These are phyloP conservation scores for Microdochium trichocladiopsis DNA, from an alignment of 2,329 filamentous ascomycete species.

Conservation along the genomic window DNA sequence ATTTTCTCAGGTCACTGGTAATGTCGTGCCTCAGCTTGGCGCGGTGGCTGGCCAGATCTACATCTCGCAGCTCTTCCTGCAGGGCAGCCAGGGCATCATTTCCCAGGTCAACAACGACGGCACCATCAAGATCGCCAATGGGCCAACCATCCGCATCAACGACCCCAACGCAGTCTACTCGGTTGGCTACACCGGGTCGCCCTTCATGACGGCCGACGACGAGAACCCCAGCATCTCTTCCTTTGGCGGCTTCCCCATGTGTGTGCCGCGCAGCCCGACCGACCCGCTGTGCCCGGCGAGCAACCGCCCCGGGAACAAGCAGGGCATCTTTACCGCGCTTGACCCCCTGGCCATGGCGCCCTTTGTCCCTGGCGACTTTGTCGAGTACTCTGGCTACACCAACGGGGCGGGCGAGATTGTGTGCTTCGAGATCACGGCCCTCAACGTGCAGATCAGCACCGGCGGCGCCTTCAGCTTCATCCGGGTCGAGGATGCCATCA, in stretches of 20 bases:
- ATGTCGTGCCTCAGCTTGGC: conserved; percentile 22
- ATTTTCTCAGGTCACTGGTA: conserved; percentile 24
- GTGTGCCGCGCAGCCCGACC: conserved; percentile 31
- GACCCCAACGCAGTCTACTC: conserved; percentile 34
- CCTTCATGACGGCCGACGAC: conserved; percentile 36
- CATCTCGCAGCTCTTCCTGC: conserved; percentile 25
- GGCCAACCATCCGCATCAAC: conserved; percentile 28
- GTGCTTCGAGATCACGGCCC: conserved; percentile 25
- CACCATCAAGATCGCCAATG: conserved; percentile 26
- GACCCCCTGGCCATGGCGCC: conserved; percentile 31
- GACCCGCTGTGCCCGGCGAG: conserved; percentile 25
- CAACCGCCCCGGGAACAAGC: conserved; percentile 20
- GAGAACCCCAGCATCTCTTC: conserved; percentile 35
- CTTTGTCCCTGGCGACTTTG: conserved; percentile 29
- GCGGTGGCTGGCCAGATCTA: conserved; percentile 29
- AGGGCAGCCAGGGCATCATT: conserved; percentile 26
- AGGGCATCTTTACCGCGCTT: conserved; percentile 13
- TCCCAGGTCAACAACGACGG: conserved; percentile 22
- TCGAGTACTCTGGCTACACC: conserved; percentile 29
- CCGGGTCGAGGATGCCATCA: conserved; percentile 31
- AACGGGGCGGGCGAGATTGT: conserved; percentile 21
- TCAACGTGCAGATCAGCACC: conserved; percentile 29
- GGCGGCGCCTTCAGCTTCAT: conserved; percentile 27
- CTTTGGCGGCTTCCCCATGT: conserved; percentile 43
- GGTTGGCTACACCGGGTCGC: conserved; percentile 22